phyloP scores from a whole-genome alignment of 805 yeast genomes.

The Yarrowia bubula region DNA sequence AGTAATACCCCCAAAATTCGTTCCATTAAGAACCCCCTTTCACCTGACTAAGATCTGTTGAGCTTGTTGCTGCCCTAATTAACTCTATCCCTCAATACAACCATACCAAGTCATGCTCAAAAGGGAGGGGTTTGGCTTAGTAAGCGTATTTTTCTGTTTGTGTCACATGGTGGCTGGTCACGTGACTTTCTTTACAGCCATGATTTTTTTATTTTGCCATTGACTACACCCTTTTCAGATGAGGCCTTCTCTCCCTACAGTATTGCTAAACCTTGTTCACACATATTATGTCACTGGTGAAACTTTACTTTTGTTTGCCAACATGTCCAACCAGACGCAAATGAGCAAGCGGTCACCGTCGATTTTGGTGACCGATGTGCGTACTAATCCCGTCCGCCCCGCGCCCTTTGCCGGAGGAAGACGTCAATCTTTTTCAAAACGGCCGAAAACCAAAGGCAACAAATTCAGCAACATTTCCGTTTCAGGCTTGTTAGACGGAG shows the following conservation, averaged over 20 bases:
- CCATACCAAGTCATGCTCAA: too few relatives aligned
- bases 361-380: conserved; percentile 84
- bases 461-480: conserved; percentile 77
- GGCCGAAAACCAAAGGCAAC: conserved; percentile 29
- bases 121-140: too few relatives aligned
- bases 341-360: conserved; percentile 90
- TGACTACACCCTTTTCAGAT: neutral
- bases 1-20: too few relatives aligned
- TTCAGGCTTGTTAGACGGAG: conserved; percentile 56
- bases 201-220: too few relatives aligned
- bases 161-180: too few relatives aligned
- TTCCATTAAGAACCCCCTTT: too few relatives aligned
- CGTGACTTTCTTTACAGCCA: too few relatives aligned
- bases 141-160: too few relatives aligned
- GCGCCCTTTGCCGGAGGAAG: conserved; percentile 40
- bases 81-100: neutral
- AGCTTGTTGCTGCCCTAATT: neutral
- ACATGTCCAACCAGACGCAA: conserved; percentile 39
- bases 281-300: conserved; percentile 65
- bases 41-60: too few relatives aligned
- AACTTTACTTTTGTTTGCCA: conserved; percentile 11
- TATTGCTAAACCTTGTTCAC: conserved; percentile 41
- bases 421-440: conserved; percentile 7
- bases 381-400: conserved; percentile 49
- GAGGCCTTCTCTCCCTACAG: too few relatives aligned